Evolutionary conservation across 106 monocot genomes (phyloP).

Genomic region (Chionographis japonica): DNA sequence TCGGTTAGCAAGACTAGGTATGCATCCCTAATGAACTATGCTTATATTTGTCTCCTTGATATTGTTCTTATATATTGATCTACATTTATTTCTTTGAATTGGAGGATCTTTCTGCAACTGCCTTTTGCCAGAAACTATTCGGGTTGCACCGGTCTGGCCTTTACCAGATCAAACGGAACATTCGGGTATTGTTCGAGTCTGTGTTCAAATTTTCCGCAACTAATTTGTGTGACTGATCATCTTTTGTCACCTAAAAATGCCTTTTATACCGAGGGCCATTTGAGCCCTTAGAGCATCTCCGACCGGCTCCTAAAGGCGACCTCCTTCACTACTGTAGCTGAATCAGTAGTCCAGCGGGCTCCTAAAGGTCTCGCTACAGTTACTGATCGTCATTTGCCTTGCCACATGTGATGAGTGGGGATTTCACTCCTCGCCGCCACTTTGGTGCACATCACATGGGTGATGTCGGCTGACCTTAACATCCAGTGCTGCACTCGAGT

Average conservation of each 20-base stretch:
- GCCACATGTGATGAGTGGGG: no score
- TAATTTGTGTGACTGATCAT: background rate
- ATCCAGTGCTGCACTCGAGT: no score
- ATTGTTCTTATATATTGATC: background rate
- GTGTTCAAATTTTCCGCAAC: background rate
- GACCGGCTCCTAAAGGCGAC: no score
- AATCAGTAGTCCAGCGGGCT: no score
- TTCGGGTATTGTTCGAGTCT: constrained; percentile 13
- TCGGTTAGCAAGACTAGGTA: constrained; percentile 29
- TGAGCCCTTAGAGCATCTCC: no score
- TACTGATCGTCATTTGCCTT: no score
- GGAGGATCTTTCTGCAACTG: constrained; percentile 41
- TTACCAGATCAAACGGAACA: constrained; percentile 21
- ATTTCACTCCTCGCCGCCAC: no score
- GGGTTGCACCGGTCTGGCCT: constrained; percentile 24
- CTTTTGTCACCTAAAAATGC: background rate
- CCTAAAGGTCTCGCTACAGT: no score
- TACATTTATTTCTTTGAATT: background rate
- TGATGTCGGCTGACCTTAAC: no score
- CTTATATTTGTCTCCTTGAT: background rate
- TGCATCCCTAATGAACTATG: background rate
- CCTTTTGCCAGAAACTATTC: constrained; percentile 33
- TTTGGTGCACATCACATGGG: no score
- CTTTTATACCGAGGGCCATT: background rate
- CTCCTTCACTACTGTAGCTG: no score